Evolutionary conservation across 768 basidiomycete genomes (phyloP).

Genomic region (Pleurotus giganteus): DNA sequence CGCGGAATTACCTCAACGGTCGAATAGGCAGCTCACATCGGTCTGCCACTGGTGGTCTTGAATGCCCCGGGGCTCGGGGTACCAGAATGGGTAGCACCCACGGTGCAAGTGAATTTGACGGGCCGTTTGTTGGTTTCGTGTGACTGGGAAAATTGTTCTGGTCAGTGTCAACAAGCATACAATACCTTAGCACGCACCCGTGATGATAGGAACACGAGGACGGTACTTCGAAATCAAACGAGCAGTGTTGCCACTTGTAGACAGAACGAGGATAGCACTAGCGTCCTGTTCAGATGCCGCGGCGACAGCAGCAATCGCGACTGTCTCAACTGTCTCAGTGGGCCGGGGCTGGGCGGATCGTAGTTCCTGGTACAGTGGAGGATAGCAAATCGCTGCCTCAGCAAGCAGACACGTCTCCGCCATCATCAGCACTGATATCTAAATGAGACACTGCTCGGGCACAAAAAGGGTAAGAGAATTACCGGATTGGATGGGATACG

Average conservation of each 20-base stretch:
- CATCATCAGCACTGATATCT: slow-evolving; percentile 88
- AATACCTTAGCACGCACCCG: slow-evolving; percentile 51
- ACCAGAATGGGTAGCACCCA: slow-evolving; percentile 97
- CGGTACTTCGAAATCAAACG: slow-evolving; percentile 96
- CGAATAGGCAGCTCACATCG: slow-evolving; percentile 59
- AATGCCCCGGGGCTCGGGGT: slow-evolving; percentile 90
- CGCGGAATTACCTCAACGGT: slow-evolving; percentile 4
- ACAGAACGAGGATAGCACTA: slow-evolving; percentile 92
- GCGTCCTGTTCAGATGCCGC: slow-evolving; percentile 95
- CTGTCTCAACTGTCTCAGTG: slow-evolving; percentile 92
- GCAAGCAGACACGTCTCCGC: slow-evolving; percentile 98
- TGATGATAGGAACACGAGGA: slow-evolving; percentile 91
- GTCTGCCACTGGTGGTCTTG: slow-evolving; percentile 93
- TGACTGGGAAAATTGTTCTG: slow-evolving; percentile 53
- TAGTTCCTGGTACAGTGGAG: slow-evolving; percentile 90
- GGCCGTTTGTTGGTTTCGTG: slow-evolving; percentile 92
- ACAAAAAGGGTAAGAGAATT: slow-evolving; percentile 21
- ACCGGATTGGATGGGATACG: slow-evolving; percentile 95
- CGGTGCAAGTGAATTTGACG: slow-evolving; percentile 97
- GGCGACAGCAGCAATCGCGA: slow-evolving; percentile 94
- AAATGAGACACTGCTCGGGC: background rate
- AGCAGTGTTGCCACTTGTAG: slow-evolving; percentile 95
- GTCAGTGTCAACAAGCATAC: background rate
- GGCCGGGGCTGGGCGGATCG: slow-evolving; percentile 77
- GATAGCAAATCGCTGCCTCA: slow-evolving; percentile 93